Evolutionary conservation across 2,329 filamentous ascomycete genomes (phyloP), one percentile per base, ranked within the genome.

Genomic region (Nothomitra cinnamomea): DNA sequence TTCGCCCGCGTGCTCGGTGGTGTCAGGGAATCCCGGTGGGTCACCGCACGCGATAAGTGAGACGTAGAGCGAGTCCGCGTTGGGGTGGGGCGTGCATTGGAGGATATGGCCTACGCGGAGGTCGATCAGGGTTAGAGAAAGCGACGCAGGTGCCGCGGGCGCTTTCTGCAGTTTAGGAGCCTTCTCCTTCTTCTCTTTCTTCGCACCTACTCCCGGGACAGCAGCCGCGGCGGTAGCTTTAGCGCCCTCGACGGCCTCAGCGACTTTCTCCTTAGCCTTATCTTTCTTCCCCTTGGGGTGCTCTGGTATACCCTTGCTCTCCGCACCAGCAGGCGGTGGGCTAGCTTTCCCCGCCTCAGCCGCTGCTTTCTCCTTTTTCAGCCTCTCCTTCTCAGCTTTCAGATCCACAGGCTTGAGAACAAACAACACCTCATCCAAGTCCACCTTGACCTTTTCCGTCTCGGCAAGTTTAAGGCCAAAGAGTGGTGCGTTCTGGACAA

Each of bases 101-200:
- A 98, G 82, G 62, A 98, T 95, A 73, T 96, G 92, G 57, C 92
- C 92, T 57, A 98, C 90, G 58, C 92, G 83, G 52, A 98, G 82
- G 67, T 98, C 92, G 65, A 98, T 95, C 57, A 95, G 78, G 56
- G 78, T 75, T 2, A 92, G 92, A 1, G 87, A 86, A 4, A 86
- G 70, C 2, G 79, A 72, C 13, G 82, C 66, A 61, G 75, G 74
- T 56, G 69, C 58, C 10, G 60, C 54, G 2, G 59, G 81, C 58
- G 78, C 79, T 72, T 90, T 92, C 53, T 85, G 83, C 47, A 81
- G 78, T 72, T 94, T 94, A 64, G 85, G 82, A 69, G 94, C 92
- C 78, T 94, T 94, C 68, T 94, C 85, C 72, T 90, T 94, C 70
- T 80, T 80, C 59, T 73, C 69, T 60, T 74, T 74, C 71, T 82